These are phyloP conservation scores for Hygrocybe punicea DNA, from an alignment of 768 basidiomycete species.

Conservation along the genomic window DNA sequence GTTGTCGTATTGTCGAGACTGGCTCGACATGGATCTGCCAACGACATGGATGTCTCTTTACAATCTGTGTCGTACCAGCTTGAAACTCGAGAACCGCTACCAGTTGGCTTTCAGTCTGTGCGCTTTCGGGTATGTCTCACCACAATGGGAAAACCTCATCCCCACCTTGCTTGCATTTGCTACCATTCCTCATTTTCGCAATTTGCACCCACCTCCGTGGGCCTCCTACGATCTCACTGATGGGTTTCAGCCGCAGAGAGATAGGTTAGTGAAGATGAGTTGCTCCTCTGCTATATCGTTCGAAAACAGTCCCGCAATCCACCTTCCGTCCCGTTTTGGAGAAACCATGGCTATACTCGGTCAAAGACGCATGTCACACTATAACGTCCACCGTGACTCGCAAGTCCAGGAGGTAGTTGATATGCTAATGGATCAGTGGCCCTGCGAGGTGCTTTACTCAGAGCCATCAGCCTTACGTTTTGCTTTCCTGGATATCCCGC, in stretches of 20 bases:
- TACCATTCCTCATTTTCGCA: conserved; percentile 13
- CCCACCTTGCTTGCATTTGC: conserved; percentile 34
- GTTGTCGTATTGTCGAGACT: conserved; percentile 25
- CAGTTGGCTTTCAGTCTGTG: conserved; percentile 31
- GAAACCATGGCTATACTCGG: conserved; percentile 6
- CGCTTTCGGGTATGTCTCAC: conserved; percentile 29
- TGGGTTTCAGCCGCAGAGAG: conserved; percentile 19
- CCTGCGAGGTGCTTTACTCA: conserved; percentile 9
- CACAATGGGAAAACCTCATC: conserved; percentile 12
- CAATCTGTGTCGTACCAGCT: conserved; percentile 18
- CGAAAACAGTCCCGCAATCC: neutral
- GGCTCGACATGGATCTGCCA: conserved; percentile 22
- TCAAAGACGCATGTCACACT: conserved; percentile 3
- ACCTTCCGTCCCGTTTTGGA: neutral
- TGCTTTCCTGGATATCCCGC: neutral
- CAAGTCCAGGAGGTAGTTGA: conserved; percentile 10
- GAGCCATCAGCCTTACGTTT: neutral
- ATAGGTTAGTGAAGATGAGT: conserved; percentile 4
- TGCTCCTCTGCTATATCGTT: neutral
- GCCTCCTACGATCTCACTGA: conserved; percentile 15
- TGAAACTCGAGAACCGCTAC: conserved; percentile 10
- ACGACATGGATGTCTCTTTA: conserved; percentile 29
- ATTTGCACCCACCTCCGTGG: conserved; percentile 16
- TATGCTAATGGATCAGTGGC: conserved; percentile 19
- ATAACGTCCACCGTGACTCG: neutral